A percentile compares a stretch with the other conserved stretches of the same genome.
Evolutionary conservation across 768 basidiomycete species (phyloP).

Genomic region (Sutorius australiensis): DNA sequence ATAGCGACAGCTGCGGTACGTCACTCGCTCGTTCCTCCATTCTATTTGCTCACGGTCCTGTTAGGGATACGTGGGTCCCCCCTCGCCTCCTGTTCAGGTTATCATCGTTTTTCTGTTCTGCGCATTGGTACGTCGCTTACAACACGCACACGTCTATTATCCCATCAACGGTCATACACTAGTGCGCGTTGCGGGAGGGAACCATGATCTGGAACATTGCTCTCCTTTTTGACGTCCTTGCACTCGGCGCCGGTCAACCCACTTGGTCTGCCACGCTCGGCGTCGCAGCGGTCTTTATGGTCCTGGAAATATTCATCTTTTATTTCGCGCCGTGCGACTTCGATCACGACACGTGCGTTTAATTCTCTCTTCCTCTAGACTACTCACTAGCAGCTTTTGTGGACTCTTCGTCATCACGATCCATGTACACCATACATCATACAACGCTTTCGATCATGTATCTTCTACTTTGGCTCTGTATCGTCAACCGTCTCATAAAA

Average conservation of each 20-base stretch:
- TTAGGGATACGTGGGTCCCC: background rate
- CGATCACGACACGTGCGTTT: no score
- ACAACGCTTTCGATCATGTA: background rate
- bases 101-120: background rate
- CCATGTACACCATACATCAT: background rate
- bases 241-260: background rate
- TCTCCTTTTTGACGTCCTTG: background rate
- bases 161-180: background rate
- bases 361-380: background rate
- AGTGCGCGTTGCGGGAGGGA: background rate
- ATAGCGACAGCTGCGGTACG: background rate
- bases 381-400: background rate
- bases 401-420: background rate
- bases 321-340: background rate
- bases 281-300: background rate
- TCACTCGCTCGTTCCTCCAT: background rate
- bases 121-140: background rate
- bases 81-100: background rate
- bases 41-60: background rate
- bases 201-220: background rate
- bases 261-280: background rate
- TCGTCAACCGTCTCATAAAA: slow-evolving; percentile 84
- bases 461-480: slow-evolving; percentile 46
- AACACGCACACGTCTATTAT: background rate
- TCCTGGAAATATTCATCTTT: background rate